phyloP scores from a whole-genome alignment of 495 filamentous ascomycete genomes.

The Aspergillus bridgeri region DNA sequence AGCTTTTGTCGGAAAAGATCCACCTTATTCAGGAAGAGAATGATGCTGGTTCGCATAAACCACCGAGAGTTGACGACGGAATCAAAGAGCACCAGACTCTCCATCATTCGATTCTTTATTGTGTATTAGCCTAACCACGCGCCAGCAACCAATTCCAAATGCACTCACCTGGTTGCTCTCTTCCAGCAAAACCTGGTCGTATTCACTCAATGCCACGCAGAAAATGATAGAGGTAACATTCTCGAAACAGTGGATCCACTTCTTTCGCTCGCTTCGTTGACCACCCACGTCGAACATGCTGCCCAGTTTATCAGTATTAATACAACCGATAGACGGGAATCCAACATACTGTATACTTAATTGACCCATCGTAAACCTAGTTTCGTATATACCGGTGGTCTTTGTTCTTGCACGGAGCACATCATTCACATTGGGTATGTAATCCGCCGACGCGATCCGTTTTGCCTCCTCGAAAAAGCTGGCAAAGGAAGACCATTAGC shows the following conservation, averaged over 20 bases:
- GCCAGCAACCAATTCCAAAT: background rate
- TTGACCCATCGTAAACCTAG: slow-evolving; percentile 95
- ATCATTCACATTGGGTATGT: slow-evolving; percentile 87
- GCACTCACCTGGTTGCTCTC: slow-evolving; percentile 89
- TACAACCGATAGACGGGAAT: background rate
- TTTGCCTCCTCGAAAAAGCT: slow-evolving; percentile 95
- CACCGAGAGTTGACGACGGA: slow-evolving; percentile 98
- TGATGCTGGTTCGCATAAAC: slow-evolving; percentile 99
- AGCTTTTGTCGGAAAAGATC: slow-evolving; percentile 96
- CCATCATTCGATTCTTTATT: slow-evolving; percentile 94
- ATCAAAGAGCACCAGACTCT: slow-evolving; percentile 94
- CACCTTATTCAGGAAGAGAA: slow-evolving; percentile 97
- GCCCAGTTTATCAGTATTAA: slow-evolving; percentile 18
- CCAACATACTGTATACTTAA: slow-evolving; percentile 91
- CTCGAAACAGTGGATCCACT: slow-evolving; percentile 99
- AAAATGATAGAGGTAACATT: slow-evolving; percentile 99
- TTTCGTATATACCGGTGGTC: slow-evolving; percentile 99
- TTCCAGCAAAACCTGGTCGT: slow-evolving; percentile 94
- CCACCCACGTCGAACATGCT: slow-evolving; percentile 99
- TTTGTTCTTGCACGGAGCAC: slow-evolving; percentile 94
- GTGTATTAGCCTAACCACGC: background rate
- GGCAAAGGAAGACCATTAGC: slow-evolving; percentile 16
- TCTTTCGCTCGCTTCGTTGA: slow-evolving; percentile 95
- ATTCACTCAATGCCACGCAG: slow-evolving; percentile 96
- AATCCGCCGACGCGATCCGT: slow-evolving; percentile 80